These are phyloP conservation scores for Bipolaris bicolor DNA, from an alignment of 2,329 filamentous ascomycete species.

Conservation along the genomic window DNA sequence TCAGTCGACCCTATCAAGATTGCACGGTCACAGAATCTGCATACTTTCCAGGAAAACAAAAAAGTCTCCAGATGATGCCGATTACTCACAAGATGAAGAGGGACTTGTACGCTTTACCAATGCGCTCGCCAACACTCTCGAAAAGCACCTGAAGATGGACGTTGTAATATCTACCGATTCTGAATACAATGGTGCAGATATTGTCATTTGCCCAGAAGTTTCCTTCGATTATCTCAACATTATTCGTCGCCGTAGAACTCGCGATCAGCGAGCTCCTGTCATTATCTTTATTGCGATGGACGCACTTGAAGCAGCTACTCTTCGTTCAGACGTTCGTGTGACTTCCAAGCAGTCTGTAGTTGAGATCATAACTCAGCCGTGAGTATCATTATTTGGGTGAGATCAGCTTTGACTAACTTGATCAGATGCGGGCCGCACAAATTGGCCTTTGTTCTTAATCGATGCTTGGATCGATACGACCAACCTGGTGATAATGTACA, in stretches of 20 bases:
- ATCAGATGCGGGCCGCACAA: slow-evolving; percentile 43
- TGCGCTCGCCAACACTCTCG: slow-evolving; percentile 28
- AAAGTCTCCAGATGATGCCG: neutral
- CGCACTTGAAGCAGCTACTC: slow-evolving; percentile 39
- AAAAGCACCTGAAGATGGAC: slow-evolving; percentile 34
- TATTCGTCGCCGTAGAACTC: slow-evolving; percentile 24
- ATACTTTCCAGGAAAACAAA: slow-evolving; percentile 27
- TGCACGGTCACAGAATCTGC: slow-evolving; percentile 33
- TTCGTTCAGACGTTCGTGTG: slow-evolving; percentile 42
- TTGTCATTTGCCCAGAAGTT: slow-evolving; percentile 44
- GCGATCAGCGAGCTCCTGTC: slow-evolving; percentile 24
- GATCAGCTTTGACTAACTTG: neutral
- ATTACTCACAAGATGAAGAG: slow-evolving; percentile 16
- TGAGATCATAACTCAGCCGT: slow-evolving; percentile 46
- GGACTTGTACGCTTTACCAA: slow-evolving; percentile 30
- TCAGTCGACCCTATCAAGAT: slow-evolving; percentile 22
- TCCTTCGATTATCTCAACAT: slow-evolving; percentile 40
- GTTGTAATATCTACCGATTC: slow-evolving; percentile 35
- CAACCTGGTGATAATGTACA: slow-evolving; percentile 29
- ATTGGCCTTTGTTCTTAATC: slow-evolving; percentile 37
- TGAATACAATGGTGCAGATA: slow-evolving; percentile 30
- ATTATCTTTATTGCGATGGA: slow-evolving; percentile 44
- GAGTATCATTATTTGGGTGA: slow-evolving; percentile 8
- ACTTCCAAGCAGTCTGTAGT: slow-evolving; percentile 38
- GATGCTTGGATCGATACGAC: slow-evolving; percentile 39